Conservation (phyloP, 768 basidiomycete genomes). For the Tulasnella sp. region DNA sequence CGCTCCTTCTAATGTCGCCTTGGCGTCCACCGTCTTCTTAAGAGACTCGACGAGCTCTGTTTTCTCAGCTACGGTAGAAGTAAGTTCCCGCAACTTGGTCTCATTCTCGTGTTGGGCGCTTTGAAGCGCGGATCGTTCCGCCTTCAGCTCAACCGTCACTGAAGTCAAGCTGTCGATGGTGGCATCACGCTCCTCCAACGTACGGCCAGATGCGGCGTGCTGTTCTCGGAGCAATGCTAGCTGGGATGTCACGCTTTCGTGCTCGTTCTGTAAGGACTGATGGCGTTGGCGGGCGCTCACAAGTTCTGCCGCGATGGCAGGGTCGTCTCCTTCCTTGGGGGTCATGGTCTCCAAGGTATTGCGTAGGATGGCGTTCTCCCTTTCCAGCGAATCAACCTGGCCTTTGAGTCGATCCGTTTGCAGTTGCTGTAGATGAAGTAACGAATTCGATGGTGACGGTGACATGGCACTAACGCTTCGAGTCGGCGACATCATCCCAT, state of each 20-base stretch:
- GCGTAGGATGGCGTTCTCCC: conserved; percentile 55
- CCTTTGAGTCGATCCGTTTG: conserved; percentile 21
- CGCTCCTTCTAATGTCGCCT: conserved; percentile 42
- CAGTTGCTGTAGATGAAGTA: neutral
- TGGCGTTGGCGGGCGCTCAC: neutral
- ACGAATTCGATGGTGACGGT: neutral
- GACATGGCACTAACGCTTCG: neutral
- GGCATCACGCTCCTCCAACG: neutral
- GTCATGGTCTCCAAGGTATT: conserved; percentile 20
- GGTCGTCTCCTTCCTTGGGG: conserved; percentile 19
- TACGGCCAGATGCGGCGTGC: neutral
- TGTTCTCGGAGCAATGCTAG: conserved; percentile 14
- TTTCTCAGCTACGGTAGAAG: conserved; percentile 23
- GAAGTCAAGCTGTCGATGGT: conserved; percentile 4
- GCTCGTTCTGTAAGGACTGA: conserved; percentile 31
- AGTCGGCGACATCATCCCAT: neutral
- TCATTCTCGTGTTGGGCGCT: conserved; percentile 18
- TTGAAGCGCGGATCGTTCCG: conserved; percentile 6
- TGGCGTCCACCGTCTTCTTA: conserved; percentile 42
- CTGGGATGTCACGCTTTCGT: conserved; percentile 14
- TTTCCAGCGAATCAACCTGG: conserved; percentile 52
- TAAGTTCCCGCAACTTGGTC: conserved; percentile 33
- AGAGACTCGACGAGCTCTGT: conserved; percentile 39
- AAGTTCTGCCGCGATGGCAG: conserved; percentile 28
- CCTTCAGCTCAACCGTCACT: neutral